phyloP scores from a whole-genome alignment of 2,329 filamentous ascomycete genomes.

The Phaeosphaeria sp. region DNA sequence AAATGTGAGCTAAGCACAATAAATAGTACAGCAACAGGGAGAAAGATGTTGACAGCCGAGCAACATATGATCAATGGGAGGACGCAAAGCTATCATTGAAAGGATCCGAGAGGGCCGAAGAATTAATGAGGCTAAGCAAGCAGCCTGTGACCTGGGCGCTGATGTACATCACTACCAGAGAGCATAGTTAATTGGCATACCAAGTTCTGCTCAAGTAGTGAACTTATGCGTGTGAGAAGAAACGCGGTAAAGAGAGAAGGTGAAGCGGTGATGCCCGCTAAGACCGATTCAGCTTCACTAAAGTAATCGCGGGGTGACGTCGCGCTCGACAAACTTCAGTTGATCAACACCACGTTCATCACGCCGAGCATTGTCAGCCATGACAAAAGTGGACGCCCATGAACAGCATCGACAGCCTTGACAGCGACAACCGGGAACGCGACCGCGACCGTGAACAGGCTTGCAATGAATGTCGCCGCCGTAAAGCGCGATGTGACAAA shows the following conservation, averaged over 20 bases:
- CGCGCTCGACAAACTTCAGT: background rate
- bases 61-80: conserved; percentile 27
- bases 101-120: background rate
- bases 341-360: background rate
- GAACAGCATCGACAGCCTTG: background rate
- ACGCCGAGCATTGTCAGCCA: background rate
- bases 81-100: conserved; percentile 1
- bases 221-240: too few relatives aligned
- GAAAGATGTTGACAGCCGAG: conserved; percentile 25
- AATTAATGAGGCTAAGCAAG: too few relatives aligned
- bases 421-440: background rate
- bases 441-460: background rate
- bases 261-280: background rate
- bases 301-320: background rate
- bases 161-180: too few relatives aligned
- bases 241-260: background rate
- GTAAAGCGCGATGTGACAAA: background rate
- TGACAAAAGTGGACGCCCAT: background rate
- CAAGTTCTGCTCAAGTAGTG: too few relatives aligned
- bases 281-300: background rate
- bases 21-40: conserved; percentile 11
- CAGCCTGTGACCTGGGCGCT: too few relatives aligned
- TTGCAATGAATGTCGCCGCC: background rate
- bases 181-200: too few relatives aligned
- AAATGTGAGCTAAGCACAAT: conserved; percentile 39